phyloP scores from a whole-genome alignment of 768 basidiomycete genomes.

The Trametes coccinea region DNA sequence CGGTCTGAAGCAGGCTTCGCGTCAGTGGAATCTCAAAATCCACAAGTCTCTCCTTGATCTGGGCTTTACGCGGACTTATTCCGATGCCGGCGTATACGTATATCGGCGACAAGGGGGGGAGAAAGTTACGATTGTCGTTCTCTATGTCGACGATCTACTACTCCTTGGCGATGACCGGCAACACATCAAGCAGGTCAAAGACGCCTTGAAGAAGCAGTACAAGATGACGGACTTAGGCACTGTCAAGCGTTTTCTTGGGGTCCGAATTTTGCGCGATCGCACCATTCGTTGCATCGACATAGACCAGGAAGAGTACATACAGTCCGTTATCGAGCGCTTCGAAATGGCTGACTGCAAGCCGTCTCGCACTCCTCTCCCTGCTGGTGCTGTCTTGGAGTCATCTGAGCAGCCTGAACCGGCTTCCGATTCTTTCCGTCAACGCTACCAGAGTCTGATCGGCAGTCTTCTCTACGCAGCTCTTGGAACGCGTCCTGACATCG shows the following conservation, averaged over 20 bases:
- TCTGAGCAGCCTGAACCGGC: background rate
- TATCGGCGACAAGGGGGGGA: constrained; percentile 1
- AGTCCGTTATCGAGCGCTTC: constrained; percentile 25
- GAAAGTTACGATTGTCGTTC: background rate
- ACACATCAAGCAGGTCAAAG: background rate
- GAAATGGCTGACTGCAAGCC: constrained; percentile 24
- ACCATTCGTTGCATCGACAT: constrained; percentile 17
- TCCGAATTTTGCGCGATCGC: constrained; percentile 23
- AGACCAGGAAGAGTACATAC: constrained; percentile 29
- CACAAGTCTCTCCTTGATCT: constrained; percentile 15
- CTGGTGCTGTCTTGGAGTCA: background rate
- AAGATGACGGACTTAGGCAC: constrained; percentile 20
- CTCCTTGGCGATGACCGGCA: background rate
- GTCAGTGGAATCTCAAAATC: constrained; percentile 30
- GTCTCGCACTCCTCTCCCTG: constrained; percentile 28
- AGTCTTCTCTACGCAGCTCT: constrained; percentile 32
- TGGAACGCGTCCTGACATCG: constrained; percentile 38
- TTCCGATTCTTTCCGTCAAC: constrained; percentile 5
- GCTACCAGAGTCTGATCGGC: constrained; percentile 26
- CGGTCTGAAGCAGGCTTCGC: constrained; percentile 33
- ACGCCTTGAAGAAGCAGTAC: constrained; percentile 4
- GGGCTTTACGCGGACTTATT: constrained; percentile 28
- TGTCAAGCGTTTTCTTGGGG: constrained; percentile 20
- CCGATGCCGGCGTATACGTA: constrained; percentile 22
- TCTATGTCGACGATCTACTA: constrained; percentile 8